Base-by-base conservation (phyloP, 2,329 filamentous ascomycete species). In the Phialocephala sp. region DNA sequence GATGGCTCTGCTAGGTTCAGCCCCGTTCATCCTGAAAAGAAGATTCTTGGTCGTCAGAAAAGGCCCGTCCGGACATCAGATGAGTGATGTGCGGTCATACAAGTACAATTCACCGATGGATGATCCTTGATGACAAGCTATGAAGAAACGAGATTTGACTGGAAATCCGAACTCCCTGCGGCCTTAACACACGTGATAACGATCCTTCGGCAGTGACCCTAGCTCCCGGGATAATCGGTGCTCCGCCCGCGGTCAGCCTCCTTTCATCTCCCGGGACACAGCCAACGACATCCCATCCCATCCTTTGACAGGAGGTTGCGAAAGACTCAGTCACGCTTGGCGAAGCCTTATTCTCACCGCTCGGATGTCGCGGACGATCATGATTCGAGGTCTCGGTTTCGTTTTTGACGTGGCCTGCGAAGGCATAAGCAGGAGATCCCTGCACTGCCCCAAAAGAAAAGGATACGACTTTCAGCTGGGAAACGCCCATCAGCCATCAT, bases 401-500 rank as follows among this genome's bases (percentile, higher is more conserved):
- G 27, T 54, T 32, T 54, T 54, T 37, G 52, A 56, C 52, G 24
- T 56, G 52, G 35, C 52, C 27, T 12, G 27, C 20, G 45, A 14
- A 35, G 5, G 52, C 52, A 56, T 56, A 56, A 56, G 52, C 27
- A 12, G 27, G 27, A 12, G 35, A 56, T 18, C 55, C 55, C 32
- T 39, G 55, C 55, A 41, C 55, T 18, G 55, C 55, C 55, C 18
- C 55, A 57, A 57, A 57, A 57, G 8, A 39, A 57, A 22, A 39
- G 4, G 52, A 57, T 22, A 57, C 55, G 35, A 57, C 37, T n/a
- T n/a, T 57, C 32, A 57, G 55, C 55, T 57, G 32, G 35, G 14
- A 57, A 57, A 37, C 32, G 32, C 32, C 32, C 50, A 54, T 54
- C 50, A 57, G 55, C 36, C 14, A 57, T 8, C 12, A 14, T 24